Conservation (phyloP, 2,329 filamentous ascomycete species). For the Fusarium oxysporum region DNA sequence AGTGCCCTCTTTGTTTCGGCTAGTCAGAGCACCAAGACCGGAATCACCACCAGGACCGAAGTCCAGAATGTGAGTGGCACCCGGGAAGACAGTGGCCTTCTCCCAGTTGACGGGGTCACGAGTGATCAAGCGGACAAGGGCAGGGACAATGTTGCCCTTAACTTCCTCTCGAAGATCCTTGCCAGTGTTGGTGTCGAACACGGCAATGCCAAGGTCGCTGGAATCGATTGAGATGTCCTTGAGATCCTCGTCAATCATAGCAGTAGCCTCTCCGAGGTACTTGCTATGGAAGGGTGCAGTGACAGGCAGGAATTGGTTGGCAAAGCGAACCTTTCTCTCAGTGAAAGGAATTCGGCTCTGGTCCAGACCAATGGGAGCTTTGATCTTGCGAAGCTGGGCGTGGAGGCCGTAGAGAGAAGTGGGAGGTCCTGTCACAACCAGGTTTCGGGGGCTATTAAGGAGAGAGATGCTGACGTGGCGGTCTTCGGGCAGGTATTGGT, state of each 20-base stretch:
- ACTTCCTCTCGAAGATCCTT: conserved; percentile 80
- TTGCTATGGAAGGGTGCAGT: conserved; percentile 98
- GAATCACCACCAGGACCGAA: conserved; percentile 98
- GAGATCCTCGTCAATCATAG: conserved; percentile 86
- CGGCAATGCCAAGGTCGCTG: conserved; percentile 80
- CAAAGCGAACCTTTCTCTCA: conserved; percentile 94
- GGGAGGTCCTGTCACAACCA: conserved; percentile 95
- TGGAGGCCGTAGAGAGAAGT: conserved; percentile 97
- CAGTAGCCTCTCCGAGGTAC: conserved; percentile 86
- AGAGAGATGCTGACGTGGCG: conserved; percentile 95
- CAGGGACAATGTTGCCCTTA: conserved; percentile 83
- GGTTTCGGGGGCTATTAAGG: conserved; percentile 95
- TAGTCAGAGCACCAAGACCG: conserved; percentile 93
- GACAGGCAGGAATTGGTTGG: conserved; percentile 96
- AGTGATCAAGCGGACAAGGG: conserved; percentile 91
- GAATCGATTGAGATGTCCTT: conserved; percentile 82
- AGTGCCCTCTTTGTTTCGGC: conserved; percentile 98
- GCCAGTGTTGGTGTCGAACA: conserved; percentile 91
- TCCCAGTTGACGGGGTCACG: conserved; percentile 97
- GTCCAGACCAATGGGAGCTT: conserved; percentile 95
- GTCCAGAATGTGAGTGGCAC: conserved; percentile 93
- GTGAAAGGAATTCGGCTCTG: conserved; percentile 95
- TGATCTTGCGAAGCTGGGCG: conserved; percentile 92
- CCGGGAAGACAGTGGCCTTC: conserved; percentile 88
- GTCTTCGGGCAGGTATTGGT: conserved; percentile 92